These are phyloP conservation scores for Fimicolochytrium jonesii DNA, from an alignment of 192 early-diverging fungal genomes.

Conservation along the genomic window DNA sequence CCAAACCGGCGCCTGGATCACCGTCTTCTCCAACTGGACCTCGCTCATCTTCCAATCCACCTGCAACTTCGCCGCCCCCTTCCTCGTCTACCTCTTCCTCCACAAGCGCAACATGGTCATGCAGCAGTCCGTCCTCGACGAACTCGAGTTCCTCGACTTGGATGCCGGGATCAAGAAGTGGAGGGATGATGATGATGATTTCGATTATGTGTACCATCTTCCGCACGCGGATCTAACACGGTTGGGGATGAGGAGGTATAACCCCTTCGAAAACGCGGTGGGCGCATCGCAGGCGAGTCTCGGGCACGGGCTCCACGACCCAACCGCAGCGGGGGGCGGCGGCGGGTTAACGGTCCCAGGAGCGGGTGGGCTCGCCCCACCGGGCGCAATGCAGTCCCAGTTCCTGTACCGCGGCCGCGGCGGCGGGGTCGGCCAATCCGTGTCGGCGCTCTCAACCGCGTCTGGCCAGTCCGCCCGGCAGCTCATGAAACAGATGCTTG, in stretches of 20 bases:
- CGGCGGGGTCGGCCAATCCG: constrained; percentile 12
- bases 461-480: constrained; percentile 7
- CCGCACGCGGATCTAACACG: constrained; percentile 39
- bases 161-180: constrained; percentile 39
- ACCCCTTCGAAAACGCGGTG: constrained; percentile 29
- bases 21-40: constrained; percentile 56
- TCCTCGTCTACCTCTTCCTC: constrained; percentile 62
- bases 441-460: constrained; percentile 6
- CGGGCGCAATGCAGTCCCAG: background rate
- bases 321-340: too few species aligned
- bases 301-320: too few species aligned
- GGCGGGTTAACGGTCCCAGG: background rate
- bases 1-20: constrained; percentile 59
- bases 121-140: constrained; percentile 49
- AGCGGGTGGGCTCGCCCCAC: background rate
- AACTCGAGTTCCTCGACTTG: constrained; percentile 46
- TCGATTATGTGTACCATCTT: constrained; percentile 52
- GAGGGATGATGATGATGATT: constrained; percentile 38
- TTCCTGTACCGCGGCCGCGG: constrained; percentile 7
- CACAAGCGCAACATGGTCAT: constrained; percentile 41
- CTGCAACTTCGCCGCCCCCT: constrained; percentile 66
- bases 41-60: constrained; percentile 60
- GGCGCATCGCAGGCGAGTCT: background rate
- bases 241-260: constrained; percentile 29
- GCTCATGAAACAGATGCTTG: constrained; percentile 26